phyloP scores from a whole-genome alignment of 2,329 filamentous ascomycete species.

The Cladosporium sp. region DNA sequence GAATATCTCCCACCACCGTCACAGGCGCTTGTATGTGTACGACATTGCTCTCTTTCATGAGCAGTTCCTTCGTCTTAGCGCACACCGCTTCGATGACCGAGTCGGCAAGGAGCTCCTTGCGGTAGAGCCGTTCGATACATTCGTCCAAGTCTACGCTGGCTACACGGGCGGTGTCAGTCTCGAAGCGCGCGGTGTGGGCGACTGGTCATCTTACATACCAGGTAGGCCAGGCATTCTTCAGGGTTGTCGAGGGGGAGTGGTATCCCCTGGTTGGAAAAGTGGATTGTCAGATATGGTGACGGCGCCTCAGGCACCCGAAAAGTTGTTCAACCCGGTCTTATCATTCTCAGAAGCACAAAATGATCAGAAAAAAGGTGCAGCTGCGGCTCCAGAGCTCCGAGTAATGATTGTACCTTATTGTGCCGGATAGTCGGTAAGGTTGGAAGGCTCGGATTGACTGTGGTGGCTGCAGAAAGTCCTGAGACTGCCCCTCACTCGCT shows the following conservation, averaged over 20 bases:
- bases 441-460: conserved; percentile 24
- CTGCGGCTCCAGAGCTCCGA: background rate
- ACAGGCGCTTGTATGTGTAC: conserved; percentile 94
- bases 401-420: conserved; percentile 1
- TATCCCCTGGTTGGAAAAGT: conserved; percentile 1
- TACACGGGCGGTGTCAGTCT: conserved; percentile 33
- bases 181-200: too few species aligned
- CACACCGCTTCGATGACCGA: conserved; percentile 99
- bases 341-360: conserved; percentile 1
- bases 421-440: conserved; percentile 14
- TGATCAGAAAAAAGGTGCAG: background rate
- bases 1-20: conserved; percentile 96
- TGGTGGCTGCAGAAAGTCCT: conserved; percentile 4
- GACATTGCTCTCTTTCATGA: conserved; percentile 99
- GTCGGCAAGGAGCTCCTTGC: conserved; percentile 93
- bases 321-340: conserved; percentile 11
- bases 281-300: conserved; percentile 11
- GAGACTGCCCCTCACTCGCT: background rate
- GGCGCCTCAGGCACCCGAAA: conserved; percentile 11
- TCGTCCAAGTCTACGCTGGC: conserved; percentile 97
- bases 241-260: conserved; percentile 11
- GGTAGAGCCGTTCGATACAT: conserved; percentile 94
- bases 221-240: conserved; percentile 46
- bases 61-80: conserved; percentile 95
- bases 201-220: conserved; percentile 32